Evolutionary conservation across 2,329 filamentous ascomycete genomes (phyloP).

Genomic region (Xylaria sp.): DNA sequence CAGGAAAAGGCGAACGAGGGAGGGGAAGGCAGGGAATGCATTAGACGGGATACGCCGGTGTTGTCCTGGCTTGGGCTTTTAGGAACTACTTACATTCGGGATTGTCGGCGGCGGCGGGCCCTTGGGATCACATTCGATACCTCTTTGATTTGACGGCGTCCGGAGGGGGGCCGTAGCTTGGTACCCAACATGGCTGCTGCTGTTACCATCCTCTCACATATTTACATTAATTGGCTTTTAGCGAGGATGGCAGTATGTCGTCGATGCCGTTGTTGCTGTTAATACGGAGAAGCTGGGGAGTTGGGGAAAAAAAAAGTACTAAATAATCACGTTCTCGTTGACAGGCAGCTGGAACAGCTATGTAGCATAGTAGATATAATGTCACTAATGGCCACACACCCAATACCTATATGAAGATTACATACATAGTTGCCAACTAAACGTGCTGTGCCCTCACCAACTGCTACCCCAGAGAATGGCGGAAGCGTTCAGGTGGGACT

Average conservation of each 20-base stretch:
- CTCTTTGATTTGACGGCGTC: conserved; percentile 28
- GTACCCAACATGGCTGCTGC: not conserved
- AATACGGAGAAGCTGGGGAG: too few species aligned
- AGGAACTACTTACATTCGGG: conserved; percentile 1
- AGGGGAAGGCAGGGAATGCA: not conserved
- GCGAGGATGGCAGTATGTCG: not conserved
- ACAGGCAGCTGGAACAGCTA: too few species aligned
- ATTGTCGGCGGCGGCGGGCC: conserved; percentile 3
- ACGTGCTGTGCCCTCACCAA: too few species aligned
- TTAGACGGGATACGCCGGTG: not conserved
- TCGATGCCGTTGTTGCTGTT: too few species aligned
- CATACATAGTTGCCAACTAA: too few species aligned
- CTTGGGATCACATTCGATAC: conserved; percentile 24
- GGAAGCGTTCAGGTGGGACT: too few species aligned
- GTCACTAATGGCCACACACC: too few species aligned
- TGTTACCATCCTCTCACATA: not conserved
- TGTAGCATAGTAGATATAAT: too few species aligned
- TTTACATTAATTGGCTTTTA: not conserved
- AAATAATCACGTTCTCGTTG: not conserved
- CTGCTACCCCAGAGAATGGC: too few species aligned
- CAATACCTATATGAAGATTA: too few species aligned
- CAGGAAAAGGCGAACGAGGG: too few species aligned
- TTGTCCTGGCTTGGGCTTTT: not conserved
- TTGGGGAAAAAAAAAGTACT: not conserved
- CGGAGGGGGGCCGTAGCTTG: not conserved